A percentile compares a stretch with the other conserved stretches of the same genome.
Conservation (phyloP, 441 rosid genomes). For the Croton setiger region DNA sequence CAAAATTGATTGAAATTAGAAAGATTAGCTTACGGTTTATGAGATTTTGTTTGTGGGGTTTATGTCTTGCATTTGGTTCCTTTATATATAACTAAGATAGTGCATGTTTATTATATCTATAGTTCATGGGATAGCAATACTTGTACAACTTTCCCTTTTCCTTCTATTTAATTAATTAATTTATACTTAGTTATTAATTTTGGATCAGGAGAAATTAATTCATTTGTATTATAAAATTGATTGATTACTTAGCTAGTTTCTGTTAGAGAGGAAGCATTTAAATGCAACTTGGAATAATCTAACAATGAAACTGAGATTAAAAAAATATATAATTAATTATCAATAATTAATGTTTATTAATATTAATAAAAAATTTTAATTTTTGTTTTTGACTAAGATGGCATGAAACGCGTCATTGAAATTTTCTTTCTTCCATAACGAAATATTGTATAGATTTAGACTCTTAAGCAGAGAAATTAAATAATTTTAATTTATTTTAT, state of each 20-base stretch:
- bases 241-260: too few species aligned
- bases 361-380: neutral
- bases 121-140: constrained; percentile 10
- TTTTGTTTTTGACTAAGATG: constrained; percentile 19
- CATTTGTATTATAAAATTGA: too few species aligned
- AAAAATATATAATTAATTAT: neutral
- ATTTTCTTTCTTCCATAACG: neutral
- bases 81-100: constrained; percentile 30
- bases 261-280: too few species aligned
- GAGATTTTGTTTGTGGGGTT: constrained; percentile 14
- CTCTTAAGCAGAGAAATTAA: neutral
- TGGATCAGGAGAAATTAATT: too few species aligned
- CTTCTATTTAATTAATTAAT: constrained; percentile 1
- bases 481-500: too few species aligned
- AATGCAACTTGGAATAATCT: too few species aligned
- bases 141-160: constrained; percentile 10
- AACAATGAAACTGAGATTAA: neutral
- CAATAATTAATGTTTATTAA: neutral
- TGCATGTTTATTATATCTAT: neutral
- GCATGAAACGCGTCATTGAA: constrained; percentile 29
- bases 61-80: neutral
- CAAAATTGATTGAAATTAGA: too few species aligned
- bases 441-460: neutral
- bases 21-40: neutral
- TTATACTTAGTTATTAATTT: neutral